A percentile compares a stretch with the other conserved stretches of the same genome.
These are phyloP conservation scores for Magnusiomyces ingens DNA, from an alignment of 1,139 yeast genomes.

Conservation along the genomic window DNA sequence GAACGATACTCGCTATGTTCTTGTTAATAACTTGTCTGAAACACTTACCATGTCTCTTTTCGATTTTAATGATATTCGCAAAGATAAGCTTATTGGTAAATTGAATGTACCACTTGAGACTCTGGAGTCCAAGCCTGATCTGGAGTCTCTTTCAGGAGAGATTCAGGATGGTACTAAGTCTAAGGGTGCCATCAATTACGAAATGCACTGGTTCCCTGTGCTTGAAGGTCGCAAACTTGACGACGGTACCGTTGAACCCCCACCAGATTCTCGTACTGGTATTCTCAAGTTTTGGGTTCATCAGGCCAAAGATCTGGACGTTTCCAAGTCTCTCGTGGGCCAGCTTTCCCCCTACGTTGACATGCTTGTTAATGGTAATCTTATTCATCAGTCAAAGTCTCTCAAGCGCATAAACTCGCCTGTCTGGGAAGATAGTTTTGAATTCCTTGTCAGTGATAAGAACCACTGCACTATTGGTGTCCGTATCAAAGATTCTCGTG, in stretches of 20 bases:
- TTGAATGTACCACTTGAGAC: constrained; percentile 66
- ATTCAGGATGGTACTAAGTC: constrained; percentile 71
- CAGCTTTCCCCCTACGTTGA: constrained; percentile 66
- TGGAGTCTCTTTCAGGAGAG: constrained; percentile 46
- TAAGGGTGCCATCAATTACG: constrained; percentile 67
- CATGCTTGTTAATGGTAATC: constrained; percentile 54
- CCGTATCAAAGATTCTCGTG: constrained; percentile 58
- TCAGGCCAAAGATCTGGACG: constrained; percentile 66
- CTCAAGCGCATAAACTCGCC: constrained; percentile 63
- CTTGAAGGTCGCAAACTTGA: constrained; percentile 67
- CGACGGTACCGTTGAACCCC: constrained; percentile 80
- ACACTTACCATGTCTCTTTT: constrained; percentile 63
- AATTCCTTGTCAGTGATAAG: constrained; percentile 69
- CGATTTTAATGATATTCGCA: constrained; percentile 73
- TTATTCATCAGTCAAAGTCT: constrained; percentile 49
- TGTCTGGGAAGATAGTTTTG: constrained; percentile 57
- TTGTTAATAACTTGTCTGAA: constrained; percentile 71
- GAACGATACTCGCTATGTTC: constrained; percentile 70
- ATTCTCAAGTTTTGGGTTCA: constrained; percentile 66
- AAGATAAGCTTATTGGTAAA: constrained; percentile 75
- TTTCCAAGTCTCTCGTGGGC: constrained; percentile 58
- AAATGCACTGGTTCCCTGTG: constrained; percentile 71
- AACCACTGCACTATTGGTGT: constrained; percentile 61
- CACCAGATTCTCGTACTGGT: constrained; percentile 93
- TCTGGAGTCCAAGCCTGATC: constrained; percentile 50